Evolutionary conservation across 2,329 filamentous ascomycete genomes (phyloP), one percentile per base, ranked within the genome.

Genomic region (Thermomyces lanuginosus): DNA sequence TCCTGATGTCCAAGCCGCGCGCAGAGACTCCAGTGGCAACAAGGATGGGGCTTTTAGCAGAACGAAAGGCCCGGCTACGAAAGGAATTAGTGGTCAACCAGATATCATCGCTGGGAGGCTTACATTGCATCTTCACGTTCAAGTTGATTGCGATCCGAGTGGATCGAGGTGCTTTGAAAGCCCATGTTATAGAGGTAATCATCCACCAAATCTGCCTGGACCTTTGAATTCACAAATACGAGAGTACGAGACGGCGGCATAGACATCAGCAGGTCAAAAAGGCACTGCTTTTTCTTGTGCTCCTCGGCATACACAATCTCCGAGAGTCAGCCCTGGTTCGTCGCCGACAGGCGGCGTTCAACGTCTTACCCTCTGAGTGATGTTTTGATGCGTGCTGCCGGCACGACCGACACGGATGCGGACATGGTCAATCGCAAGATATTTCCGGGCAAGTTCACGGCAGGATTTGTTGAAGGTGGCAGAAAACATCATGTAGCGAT

Each of bases 61-160:
- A 61, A 11, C 79, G 74, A 64, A 95, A 95, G 2, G 76, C 66
- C 40, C 83, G 73, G 26, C 67, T 71, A 31, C 14, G 5, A 19
- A 18, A 27, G 17, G 22, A 31, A 28, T 33, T 16, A 27, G 3
- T 8, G 4, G 3, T 10, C 2, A 8, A 15, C 14, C 26, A 5
- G 35, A 13, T 3, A 20, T 6, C 13, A 12, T 30, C 12, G 4
- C 5, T 7, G 16, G 24, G 8, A 16, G n/a, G 58, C 64, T 58
- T 55, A 70, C 72, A 95, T 67, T 1, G 86, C 76, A 46, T 92
- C 83, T 50, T 95, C 86, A 37, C 89, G 79, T 61, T 95, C 86
- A 34, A 69, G 67, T 55, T 95, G 89, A 20, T 78, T 91, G 13
- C 86, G 78, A 31, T 83, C 80, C 1, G 72, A 62, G 40, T 95